Evolutionary conservation across 2,329 filamentous ascomycete species (phyloP), one percentile per base, ranked within the genome.

Genomic region (Fusarium poae): DNA sequence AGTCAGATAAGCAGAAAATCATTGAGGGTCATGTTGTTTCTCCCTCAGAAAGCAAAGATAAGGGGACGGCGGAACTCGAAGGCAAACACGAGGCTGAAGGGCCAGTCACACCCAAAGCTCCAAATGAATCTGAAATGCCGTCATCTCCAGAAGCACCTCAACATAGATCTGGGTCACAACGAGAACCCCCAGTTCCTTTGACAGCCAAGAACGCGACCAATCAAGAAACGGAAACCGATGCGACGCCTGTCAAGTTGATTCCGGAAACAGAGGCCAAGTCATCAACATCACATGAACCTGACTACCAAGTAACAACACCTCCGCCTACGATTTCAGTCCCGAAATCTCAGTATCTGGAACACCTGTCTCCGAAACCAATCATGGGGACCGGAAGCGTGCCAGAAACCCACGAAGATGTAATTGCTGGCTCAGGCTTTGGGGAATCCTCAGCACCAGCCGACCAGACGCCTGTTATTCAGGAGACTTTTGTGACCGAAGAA

Each of bases 1-100:
- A n/a, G 13, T 12, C n/a, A 6, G 51, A 65, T 29, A n/a, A 39
- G 18, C 63, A 30, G 69, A 53, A 68, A 57, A 23, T 59, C 52
- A 29, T 12, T 9, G 21, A 42, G 18, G 29, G 35, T 18, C 16
- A 48, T 27, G 39, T 18, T 40, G 49, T 20, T 23, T 37, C 49
- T 30, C 57, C 54, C 15, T 42, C 49, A 20, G 51, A 61, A 37
- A 42, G 51, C 25, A 46, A 68, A 51, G 55, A 62, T 34, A 37
- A 49, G 34, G 27, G 12, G 18, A 57, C n/a, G 25, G 57, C 30
- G 21, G 37, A 49, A 12, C 23, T 34, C 21, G 27, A 49, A 7
- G 53, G 35, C 27, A 49, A 53, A 6, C 23, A 39, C 16, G 44
- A 55, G 21, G 35, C 48, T 13, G 27, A 43, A 34, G n/a, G 30